A percentile compares a stretch with the other conserved stretches of the same genome.
Evolutionary conservation across 2,329 filamentous ascomycete species (phyloP).

Genomic region (Scedosporium dehoogii): DNA sequence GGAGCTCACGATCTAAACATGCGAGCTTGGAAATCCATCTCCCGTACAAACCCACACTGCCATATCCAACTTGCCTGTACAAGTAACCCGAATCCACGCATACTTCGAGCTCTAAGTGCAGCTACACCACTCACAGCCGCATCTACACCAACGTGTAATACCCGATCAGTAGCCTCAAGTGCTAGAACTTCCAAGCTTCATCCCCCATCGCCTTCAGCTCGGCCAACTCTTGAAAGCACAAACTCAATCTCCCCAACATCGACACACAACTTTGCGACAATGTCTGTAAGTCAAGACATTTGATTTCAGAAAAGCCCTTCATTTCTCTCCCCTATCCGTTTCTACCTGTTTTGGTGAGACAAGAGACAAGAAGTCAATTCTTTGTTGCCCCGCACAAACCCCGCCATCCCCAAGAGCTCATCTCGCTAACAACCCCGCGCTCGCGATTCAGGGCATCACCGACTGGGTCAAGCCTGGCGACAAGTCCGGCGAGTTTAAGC

Average conservation of each 20-base stretch:
- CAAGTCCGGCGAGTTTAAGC: slow-evolving; percentile 85
- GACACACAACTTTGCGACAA: not conserved
- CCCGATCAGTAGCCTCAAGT: not conserved
- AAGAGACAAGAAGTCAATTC: not conserved
- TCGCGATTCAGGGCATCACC: slow-evolving; percentile 43
- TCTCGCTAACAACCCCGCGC: not conserved
- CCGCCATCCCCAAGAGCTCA: not conserved
- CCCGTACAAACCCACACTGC: not conserved
- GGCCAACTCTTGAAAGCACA: not conserved
- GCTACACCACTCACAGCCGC: not conserved
- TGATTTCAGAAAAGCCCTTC: not conserved
- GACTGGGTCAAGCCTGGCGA: slow-evolving; percentile 74
- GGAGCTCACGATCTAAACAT: no score
- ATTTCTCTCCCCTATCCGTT: no score
- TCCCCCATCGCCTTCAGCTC: not conserved
- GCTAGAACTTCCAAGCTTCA: not conserved
- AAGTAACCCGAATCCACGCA: not conserved
- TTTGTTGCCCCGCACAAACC: not conserved
- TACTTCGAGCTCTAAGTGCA: not conserved
- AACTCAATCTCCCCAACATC: not conserved
- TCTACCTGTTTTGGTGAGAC: no score
- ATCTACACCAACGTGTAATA: not conserved
- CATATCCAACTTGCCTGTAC: no score
- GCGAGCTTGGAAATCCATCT: no score
- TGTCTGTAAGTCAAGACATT: not conserved